Conservation (phyloP, 1,139 yeast genomes). For the Yamadazyma atlantica region DNA sequence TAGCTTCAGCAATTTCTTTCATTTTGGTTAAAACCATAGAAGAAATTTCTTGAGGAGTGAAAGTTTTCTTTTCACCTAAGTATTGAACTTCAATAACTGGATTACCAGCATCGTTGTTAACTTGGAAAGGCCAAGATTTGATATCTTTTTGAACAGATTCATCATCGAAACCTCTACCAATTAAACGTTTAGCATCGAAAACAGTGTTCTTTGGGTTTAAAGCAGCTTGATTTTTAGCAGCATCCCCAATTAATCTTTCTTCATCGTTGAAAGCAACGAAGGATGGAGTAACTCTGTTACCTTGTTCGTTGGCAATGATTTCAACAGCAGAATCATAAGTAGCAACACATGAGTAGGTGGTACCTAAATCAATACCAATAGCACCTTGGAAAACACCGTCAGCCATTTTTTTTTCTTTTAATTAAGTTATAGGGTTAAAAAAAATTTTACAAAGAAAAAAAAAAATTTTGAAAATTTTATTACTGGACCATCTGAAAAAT, state of each 20-base stretch:
- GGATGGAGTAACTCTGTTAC: constrained; percentile 86
- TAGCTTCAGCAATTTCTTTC: constrained; percentile 51
- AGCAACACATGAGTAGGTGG: constrained; percentile 83
- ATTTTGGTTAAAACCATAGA: constrained; percentile 85
- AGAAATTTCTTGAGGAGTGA: constrained; percentile 97
- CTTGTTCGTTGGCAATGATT: constrained; percentile 57
- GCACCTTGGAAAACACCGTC: constrained; percentile 99
- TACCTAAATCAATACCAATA: constrained; percentile 84
- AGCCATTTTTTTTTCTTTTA: constrained; percentile 56
- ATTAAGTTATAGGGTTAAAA: constrained; percentile 15
- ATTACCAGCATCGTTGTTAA: constrained; percentile 70
- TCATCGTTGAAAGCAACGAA: constrained; percentile 96
- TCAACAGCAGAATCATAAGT: constrained; percentile 76
- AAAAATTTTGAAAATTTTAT: constrained; percentile 12
- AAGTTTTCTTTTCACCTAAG: constrained; percentile 90
- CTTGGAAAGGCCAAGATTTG: constrained; percentile 45
- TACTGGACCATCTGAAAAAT: not conserved
- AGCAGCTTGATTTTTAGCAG: constrained; percentile 99
- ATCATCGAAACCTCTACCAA: constrained; percentile 48
- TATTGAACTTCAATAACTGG: constrained; percentile 91
- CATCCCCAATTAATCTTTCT: constrained; percentile 98
- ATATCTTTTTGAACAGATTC: constrained; percentile 44
- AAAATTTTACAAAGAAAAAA: constrained; percentile 11
- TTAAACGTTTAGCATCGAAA: constrained; percentile 94
- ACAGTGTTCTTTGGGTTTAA: constrained; percentile 95